Evolutionary conservation across 164 flowering plant species (phyloP), one percentile per base, ranked within the genome.

Genomic region (Dillenia suffruticosa): DNA sequence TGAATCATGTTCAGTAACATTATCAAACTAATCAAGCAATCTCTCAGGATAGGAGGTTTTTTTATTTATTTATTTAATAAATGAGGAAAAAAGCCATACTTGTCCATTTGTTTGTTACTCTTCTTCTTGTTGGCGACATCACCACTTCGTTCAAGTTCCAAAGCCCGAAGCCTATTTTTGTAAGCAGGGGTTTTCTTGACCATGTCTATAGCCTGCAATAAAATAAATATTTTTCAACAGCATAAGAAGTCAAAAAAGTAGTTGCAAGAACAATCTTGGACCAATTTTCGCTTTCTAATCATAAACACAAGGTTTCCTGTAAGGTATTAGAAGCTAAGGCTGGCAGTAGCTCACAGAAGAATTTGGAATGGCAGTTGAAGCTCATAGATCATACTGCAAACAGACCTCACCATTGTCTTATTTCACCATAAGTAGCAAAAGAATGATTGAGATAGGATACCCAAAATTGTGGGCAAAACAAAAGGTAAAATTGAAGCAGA

Each of bases 171-270:
- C 80, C 72, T 89, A 65, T 94, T 94, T 74, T 86, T 94, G 74
- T 86, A 94, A 60, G 96, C 99, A 57, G 99, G 99, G 15, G 99
- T 83, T 76, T 84, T 89, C 79, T 85, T 94, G 11, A 94, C 97
- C 95, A 82, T 89, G 65, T 68, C 91, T 59, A 94, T 51, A 70
- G 97, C 99, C 99, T 94, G 74, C 60, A 74, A 63, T 5, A 62
- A 43, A 26, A 26, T 26, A 26, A 26, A 26, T 26, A 26, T 26
- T 26, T 26, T 26, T 26, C 40, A 26, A 26, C 40, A 1, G 40
- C 0, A 3, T 24, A 24, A 24, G 26, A 24, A 24, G 26, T 3
- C 40, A 17, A 56, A 19, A 12, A 22, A 44, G 50, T 22, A 69
- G n/a, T 61, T 16, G 16, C 40, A 26, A 5, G 40, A 26, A 26